These are phyloP conservation scores for Asterella californica DNA, from an alignment of 225 moss, liverwort and hornwort species.

Conservation along the genomic window DNA sequence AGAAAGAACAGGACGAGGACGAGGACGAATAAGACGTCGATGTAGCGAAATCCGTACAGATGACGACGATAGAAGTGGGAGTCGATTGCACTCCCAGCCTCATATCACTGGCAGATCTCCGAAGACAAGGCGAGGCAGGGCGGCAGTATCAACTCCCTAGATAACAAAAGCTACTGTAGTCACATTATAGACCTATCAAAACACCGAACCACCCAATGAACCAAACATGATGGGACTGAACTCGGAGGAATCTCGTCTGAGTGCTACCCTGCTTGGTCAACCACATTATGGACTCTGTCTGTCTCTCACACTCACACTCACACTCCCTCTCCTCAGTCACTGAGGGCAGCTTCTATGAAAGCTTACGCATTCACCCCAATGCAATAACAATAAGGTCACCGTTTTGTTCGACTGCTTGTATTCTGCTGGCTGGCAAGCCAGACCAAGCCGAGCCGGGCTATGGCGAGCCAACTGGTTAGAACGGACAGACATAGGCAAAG, in stretches of 20 bases:
- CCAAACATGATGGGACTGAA: slow-evolving; percentile 7
- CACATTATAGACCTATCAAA: background rate
- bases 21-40: background rate
- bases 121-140: background rate
- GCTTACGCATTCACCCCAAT: background rate
- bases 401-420: background rate
- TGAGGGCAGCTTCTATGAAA: background rate
- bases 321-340: background rate
- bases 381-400: background rate
- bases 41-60: background rate
- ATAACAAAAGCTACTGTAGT: background rate
- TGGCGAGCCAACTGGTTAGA: slow-evolving; percentile 20
- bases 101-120: slow-evolving; percentile 8
- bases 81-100: slow-evolving; percentile 7
- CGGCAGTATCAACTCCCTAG: slow-evolving; percentile 5
- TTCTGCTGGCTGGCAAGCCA: slow-evolving; percentile 10
- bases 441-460: slow-evolving; percentile 21
- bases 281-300: background rate
- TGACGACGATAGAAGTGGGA: background rate
- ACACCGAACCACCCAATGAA: slow-evolving; percentile 6
- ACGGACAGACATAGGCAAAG: background rate
- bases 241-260: slow-evolving; percentile 6
- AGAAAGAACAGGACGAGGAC: background rate
- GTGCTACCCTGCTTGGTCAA: background rate
- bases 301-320: background rate